These are phyloP conservation scores for Lanmaoa rubissima DNA, from an alignment of 768 basidiomycete genomes.

Conservation along the genomic window DNA sequence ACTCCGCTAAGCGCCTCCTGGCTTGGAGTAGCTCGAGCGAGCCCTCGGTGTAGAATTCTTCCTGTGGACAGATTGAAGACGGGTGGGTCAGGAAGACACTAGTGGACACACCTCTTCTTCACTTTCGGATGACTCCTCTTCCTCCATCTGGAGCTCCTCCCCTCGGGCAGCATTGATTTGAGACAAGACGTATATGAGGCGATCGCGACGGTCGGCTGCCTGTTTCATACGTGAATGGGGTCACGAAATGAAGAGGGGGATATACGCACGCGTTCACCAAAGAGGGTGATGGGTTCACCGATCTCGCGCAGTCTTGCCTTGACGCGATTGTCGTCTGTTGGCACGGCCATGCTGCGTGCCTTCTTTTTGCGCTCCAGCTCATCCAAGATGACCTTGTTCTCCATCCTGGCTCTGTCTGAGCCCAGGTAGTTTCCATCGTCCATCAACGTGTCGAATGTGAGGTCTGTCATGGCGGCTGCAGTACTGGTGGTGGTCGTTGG, in stretches of 20 bases:
- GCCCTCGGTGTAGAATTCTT: conserved; percentile 95
- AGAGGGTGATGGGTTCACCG: conserved; percentile 95
- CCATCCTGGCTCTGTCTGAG: conserved; percentile 70
- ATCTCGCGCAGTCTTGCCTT: conserved; percentile 86
- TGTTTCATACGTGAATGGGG: conserved; percentile 34
- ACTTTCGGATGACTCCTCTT: conserved; percentile 64
- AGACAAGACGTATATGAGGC: conserved; percentile 90
- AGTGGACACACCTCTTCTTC: conserved; percentile 66
- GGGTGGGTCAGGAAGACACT: neutral
- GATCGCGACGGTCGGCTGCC: conserved; percentile 95
- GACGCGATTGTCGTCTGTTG: conserved; percentile 95
- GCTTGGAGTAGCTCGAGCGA: conserved; percentile 84
- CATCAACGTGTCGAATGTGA: conserved; percentile 71
- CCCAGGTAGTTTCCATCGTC: conserved; percentile 78
- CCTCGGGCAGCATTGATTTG: conserved; percentile 90
- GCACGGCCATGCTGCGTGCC: conserved; percentile 88
- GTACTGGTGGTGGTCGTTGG: neutral
- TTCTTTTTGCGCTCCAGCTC: conserved; percentile 99
- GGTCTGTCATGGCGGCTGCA: conserved; percentile 55
- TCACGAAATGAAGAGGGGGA: conserved; percentile 2
- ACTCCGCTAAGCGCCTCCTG: conserved; percentile 84
- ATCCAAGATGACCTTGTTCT: conserved; percentile 86
- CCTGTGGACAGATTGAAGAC: conserved; percentile 40
- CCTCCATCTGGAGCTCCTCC: conserved; percentile 72
- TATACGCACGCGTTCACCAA: conserved; percentile 90